Evolutionary conservation across 352 stramenopile species (phyloP).

Genomic region (Phytophthora fragariaefolia): DNA sequence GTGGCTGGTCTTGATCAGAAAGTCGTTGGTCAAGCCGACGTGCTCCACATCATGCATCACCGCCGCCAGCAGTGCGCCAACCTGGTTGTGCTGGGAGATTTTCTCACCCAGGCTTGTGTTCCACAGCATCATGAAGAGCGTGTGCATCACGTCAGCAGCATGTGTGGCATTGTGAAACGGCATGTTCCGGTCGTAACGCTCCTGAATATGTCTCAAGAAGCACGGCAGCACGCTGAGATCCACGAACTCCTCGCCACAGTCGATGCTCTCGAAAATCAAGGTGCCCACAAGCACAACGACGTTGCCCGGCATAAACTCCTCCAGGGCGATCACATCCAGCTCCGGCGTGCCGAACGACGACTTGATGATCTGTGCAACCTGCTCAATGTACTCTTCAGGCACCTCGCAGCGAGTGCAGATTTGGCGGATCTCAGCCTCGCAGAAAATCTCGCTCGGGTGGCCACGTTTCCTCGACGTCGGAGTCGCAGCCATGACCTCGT

Average conservation of each 20-base stretch:
- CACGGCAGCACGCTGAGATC: constrained; percentile 56
- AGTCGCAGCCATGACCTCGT: constrained; percentile 51
- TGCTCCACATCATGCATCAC: constrained; percentile 88
- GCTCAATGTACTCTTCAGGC: constrained; percentile 43
- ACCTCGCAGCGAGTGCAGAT: constrained; percentile 61
- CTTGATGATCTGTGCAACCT: constrained; percentile 59
- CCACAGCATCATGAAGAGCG: constrained; percentile 76
- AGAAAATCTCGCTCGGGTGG: constrained; percentile 53
- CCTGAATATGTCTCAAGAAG: constrained; percentile 72
- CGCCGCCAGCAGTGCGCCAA: constrained; percentile 72
- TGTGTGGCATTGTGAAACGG: constrained; percentile 88
- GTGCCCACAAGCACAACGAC: constrained; percentile 74
- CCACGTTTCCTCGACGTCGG: constrained; percentile 60
- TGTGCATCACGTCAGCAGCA: constrained; percentile 81
- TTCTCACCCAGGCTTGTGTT: constrained; percentile 58
- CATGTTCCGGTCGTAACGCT: constrained; percentile 66
- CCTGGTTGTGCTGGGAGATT: constrained; percentile 70
- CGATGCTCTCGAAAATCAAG: constrained; percentile 76
- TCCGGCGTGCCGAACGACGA: constrained; percentile 66
- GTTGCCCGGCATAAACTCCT: constrained; percentile 68
- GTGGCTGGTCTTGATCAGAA: constrained; percentile 78
- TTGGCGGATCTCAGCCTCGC: constrained; percentile 54
- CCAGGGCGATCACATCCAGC: constrained; percentile 74
- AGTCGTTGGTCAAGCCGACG: constrained; percentile 81
- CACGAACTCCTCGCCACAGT: constrained; percentile 56